Base-by-base conservation (phyloP, 192 early-diverging fungal genomes). In the Haplosporangium gracile region DNA sequence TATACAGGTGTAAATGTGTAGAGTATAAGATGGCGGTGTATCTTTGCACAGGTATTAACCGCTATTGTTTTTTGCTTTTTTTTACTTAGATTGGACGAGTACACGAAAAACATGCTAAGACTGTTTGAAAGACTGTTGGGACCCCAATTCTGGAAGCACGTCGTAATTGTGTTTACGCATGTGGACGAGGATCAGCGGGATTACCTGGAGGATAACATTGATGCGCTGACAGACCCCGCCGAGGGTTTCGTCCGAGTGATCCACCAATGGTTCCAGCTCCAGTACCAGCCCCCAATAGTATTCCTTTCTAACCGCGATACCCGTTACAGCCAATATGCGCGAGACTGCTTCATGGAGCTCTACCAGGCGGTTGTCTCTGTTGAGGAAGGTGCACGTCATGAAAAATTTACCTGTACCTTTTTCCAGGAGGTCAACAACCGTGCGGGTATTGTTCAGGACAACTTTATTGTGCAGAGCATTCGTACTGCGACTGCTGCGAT, bases 131-230 rank as follows among this genome's bases (percentile, higher is more conserved):
- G 79, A 40, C 57, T 92, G 47, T 75, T 92, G 40, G 91, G 91
- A 53, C 81, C 82, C 36, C 86, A 90, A 29, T 92, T 92, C 49
- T 92, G 91, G 91, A 90, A 90, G 70, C 90, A 89, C 81, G 89
- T 90, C 0, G 85, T 90, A 13, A 82, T 92, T 75, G 91, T 92
- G 42, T 92, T 92, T 76, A 92, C 91, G 5, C 89, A 90, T 80
- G 89, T 89, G 18, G 91, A 92, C 68, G 91, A 90, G 43, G 88
- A 90, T 63, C 78, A 80, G 39, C 65, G 82, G 6, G 91, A 92
- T 72, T 83, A 87, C 45, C 76, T 92, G 15, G 88, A 88, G 18
- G 88, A 84, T 1, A 89, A 90, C 70, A 89, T 89, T 68, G 89
- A 90, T n/a, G 89, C 82, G 0, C 63, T 90, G 49, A 83, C 72